Base-by-base conservation (phyloP, 345 rosid genomes). In the Corchorus capsularis region DNA sequence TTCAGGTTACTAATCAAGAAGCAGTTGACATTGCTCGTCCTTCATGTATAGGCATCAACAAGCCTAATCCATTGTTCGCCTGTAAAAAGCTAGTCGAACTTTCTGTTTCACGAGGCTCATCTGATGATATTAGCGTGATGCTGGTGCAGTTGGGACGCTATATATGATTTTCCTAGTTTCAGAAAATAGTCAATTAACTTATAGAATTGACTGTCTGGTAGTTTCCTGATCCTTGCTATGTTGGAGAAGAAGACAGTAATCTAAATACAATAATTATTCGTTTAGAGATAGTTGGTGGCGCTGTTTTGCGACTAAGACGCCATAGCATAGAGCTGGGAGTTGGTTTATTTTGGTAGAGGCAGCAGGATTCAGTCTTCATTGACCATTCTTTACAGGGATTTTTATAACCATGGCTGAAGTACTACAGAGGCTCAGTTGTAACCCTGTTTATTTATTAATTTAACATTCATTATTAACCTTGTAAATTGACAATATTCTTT, bases 91-190 rank as follows among this genome's bases (percentile, higher is more conserved):
- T 94, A n/a, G 86, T 81, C 0, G 87, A 94, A 8, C 82, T 94
- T 43, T 83, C 88, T 0, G 86, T 78, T 39, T 86, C 98, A 2
- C 71, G 97, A 63, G 97, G 98, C 53, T 93, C 95, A 2, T 69
- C 71, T 6, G 98, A 94, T 78, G 98, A 94, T 78, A 87, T 84
- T 52, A 94, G 91, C 64, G 95, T 86, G 7, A 85, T 90, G 89
- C 54, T 94, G 52, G 79, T 94, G 55, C 88, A 83, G 15, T 75
- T 94, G 59, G 81, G 77, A 20, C 67, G 22, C 64, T 85, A 83
- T 78, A 69, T 79, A 14, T 83, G 47, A 62, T 34, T 46, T 41
- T n/a, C 71, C 61, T 22, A 60, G 4, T 20, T 45, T n/a, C 27
- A 8, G 15, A n/a, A 35, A 12, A 11, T 46, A 60, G 45, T 56